Evolutionary conservation across 495 filamentous ascomycete species (phyloP), one percentile per base, ranked within the genome.

Genomic region (Talaromyces thailandensis): DNA sequence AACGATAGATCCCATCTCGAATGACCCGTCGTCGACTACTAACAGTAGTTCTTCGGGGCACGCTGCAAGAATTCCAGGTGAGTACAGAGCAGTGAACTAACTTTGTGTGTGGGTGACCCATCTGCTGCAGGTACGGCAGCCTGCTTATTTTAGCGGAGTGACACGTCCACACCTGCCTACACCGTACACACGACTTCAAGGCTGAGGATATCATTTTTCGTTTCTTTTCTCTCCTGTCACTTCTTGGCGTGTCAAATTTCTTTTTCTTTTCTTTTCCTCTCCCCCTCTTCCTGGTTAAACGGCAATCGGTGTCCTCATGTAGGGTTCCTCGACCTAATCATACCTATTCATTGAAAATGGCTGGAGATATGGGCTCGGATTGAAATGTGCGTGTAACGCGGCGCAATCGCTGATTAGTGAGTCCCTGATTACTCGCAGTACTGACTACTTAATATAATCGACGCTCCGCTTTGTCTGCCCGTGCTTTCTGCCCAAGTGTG

Each of bases 91-190:
- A 29, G 52, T 31, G 6, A 29, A 57, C n/a, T 21, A 48, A 18
- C n/a, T 21, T 18, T 4, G 23, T 6, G 11, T 31, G n/a, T 29
- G n/a, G 18, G 24, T 57, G 55, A 57, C 29, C 55, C 16, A 35
- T 57, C 55, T 32, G 16, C 55, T 57, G 55, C 55, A 57, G 55
- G 55, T 24, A 57, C 55, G 55, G 55, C 26, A n/a, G 24, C 18
- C 43, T 60, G 58, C 56, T 58, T n/a, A 9, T 58, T 21, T 29
- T 21, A 37, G 31, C 28, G 7, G 21, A 8, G 31, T 60, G 35
- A 43, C 43, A 31, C 12, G 35, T 28, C 58, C 37, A 43, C 16
- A 2, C 7, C 6, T 28, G 11, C 1, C 12, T 8, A 37, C 32
- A 5, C 6, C n/a, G n/a, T n/a, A n/a, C n/a, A n/a, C n/a, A n/a